Base-by-base conservation (phyloP, 208 protist genomes). In the Trypanosoma rangeli region DNA sequence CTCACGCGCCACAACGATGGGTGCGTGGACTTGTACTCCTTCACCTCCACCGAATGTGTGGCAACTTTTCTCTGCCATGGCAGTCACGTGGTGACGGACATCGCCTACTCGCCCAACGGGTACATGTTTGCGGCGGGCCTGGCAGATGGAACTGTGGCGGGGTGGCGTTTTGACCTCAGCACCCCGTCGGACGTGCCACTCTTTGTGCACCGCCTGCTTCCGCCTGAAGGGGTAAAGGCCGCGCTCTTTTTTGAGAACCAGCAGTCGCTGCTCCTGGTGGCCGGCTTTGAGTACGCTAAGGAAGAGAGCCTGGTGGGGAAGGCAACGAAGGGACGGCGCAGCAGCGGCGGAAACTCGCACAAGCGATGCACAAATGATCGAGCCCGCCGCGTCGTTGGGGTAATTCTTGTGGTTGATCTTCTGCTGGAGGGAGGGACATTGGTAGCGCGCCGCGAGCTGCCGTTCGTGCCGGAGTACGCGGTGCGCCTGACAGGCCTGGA, bases 21-120 rank as follows among this genome's bases (percentile, higher is more conserved):
- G 16, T 75, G 83, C 70, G 70, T 94, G 15, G 91, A 96, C 60
- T 67, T 96, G 24, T 94, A 92, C 72, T 79, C 83, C 48, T 96
- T 93, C 52, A 84, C 85, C 59, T 87, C 79, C 35, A 74, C 70
- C 35, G 82, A 86, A 67, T 92, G 86, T 71, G 68, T 93, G 18
- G 85, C 82, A 9, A 87, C 68, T 49, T 94, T 89, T 64, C 39
- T 44, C 57, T 93, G 83, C 73, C 42, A 28, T 28, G 68, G 53
- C 62, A 73, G 72, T 16, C 62, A 76, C 55, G 68, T 76, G 53
- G 78, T 86, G 60, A 92, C 84, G 3, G 73, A 76, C 8, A 78
- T 78, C 13, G 61, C 74, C 28, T 95, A 84, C 73, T 92, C 85
- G 3, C 77, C 78, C 12, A 82, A 83, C 49, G 89, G 89, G 22